phyloP scores from a whole-genome alignment of 495 filamentous ascomycete species.

The Cenococcum geophilum region DNA sequence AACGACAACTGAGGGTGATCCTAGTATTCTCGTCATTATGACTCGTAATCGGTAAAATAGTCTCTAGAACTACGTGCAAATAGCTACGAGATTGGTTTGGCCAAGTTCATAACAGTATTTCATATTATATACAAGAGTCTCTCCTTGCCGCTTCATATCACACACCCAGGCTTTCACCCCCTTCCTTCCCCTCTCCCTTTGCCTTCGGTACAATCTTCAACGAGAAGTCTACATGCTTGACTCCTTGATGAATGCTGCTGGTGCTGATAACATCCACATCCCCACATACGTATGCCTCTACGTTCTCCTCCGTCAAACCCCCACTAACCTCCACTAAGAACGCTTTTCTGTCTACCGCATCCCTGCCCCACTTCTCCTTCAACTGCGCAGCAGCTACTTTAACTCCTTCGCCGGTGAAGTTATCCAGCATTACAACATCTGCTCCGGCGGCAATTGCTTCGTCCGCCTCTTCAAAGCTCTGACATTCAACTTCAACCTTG shows the following conservation, averaged over 20 bases:
- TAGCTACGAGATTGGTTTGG: too few species aligned
- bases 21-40: too few species aligned
- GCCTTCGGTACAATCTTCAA: constrained; percentile 65
- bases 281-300: constrained; percentile 68
- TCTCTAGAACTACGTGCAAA: too few species aligned
- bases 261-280: constrained; percentile 94
- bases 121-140: too few species aligned
- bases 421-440: constrained; percentile 96
- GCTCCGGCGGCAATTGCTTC: constrained; percentile 87
- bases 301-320: constrained; percentile 80
- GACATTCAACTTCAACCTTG: constrained; percentile 94
- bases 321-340: constrained; percentile 83
- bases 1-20: too few species aligned
- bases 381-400: constrained; percentile 61
- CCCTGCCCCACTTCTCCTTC: constrained; percentile 63
- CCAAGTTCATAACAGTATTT: too few species aligned
- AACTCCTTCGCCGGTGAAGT: constrained; percentile 74
- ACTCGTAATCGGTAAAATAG: too few species aligned
- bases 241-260: constrained; percentile 94
- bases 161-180: constrained; percentile 20
- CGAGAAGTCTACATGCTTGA: constrained; percentile 88
- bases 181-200: constrained; percentile 24
- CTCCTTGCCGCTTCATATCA: neutral
- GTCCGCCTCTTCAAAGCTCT: constrained; percentile 78
- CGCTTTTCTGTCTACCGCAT: constrained; percentile 32